Base-by-base conservation (phyloP, 1,284 basidiomycete species). In the Amylostereum areolatum region DNA sequence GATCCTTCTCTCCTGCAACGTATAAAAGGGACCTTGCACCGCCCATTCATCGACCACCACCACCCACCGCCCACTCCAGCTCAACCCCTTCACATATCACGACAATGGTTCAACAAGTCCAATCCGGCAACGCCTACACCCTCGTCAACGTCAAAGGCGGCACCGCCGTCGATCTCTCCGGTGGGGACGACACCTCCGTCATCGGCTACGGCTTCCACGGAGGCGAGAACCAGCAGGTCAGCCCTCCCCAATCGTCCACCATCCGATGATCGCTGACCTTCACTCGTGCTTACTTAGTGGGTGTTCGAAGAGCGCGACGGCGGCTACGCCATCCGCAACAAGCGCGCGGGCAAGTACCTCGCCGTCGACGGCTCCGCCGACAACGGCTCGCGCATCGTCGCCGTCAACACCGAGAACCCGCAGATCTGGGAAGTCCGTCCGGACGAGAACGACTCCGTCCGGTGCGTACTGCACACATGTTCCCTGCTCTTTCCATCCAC, bases 161-260 rank as follows among this genome's bases (percentile, higher is more conserved):
- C 1, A 81, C 74, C 2, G 74, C 70, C 27, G 48, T 81, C 11
- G 81, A 83, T 56, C 68, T 82, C 36, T 80, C 77, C n/a, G 78
- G 73, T 0, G 62, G 46, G 4, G 77, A 83, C 57, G 65, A 74
- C 45, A 59, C 45, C 31, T 68, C 73, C 41, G 64, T 83, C 53
- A 76, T 75, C 39, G 81, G 81, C 3, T 80, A 63, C 52, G 59
- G 64, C 3, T 58, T 56, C 40, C 70, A 78, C 52, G 63, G 63
- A 1, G 71, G 71, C 2, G 57, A 61, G 5, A 82, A 81, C 55
- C 80, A 83, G 56, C 62, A 68, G 63, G 79, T 78, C 51, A 18
- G 64, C 43, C 29, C 11, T 32, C 46, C 18, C 27, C 44, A 41
- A 7, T 25, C 46, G 25, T 35, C 9, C 44, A 3, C 18, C 28